Evolutionary conservation across 2,329 filamentous ascomycete genomes (phyloP).

Genomic region (Ambrosiella cleistominuta): DNA sequence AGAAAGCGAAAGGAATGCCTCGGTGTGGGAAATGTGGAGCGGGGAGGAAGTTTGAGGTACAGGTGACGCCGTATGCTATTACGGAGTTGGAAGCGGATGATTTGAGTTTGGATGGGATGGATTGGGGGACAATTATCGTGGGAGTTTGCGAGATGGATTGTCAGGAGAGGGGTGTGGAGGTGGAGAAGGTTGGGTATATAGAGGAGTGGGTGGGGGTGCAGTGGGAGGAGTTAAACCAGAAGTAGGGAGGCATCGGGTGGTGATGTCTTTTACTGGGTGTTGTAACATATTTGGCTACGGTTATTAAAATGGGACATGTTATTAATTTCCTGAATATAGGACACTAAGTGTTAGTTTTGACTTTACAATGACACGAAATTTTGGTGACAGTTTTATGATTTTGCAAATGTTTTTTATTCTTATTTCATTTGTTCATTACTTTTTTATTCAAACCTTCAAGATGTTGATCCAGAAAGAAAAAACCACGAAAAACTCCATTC

Average conservation of each 20-base stretch:
- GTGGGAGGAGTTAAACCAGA: conserved; percentile 62
- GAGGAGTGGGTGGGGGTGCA: conserved; percentile 98
- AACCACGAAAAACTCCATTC: conserved; percentile 5
- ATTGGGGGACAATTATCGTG: conserved; percentile 88
- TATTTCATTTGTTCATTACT: conserved; percentile 12
- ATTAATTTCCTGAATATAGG: not conserved
- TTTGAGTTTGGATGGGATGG: conserved; percentile 67
- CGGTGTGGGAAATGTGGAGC: conserved; percentile 60
- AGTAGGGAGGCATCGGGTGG: conserved; percentile 16
- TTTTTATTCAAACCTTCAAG: conserved; percentile 2
- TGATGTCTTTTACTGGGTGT: not conserved
- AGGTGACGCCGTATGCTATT: conserved; percentile 82
- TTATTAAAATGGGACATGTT: not conserved
- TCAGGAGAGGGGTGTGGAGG: conserved; percentile 35
- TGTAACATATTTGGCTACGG: not conserved
- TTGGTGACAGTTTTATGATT: not conserved
- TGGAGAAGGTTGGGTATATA: conserved; percentile 55
- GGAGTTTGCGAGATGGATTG: conserved; percentile 75
- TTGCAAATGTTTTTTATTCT: conserved; percentile 7
- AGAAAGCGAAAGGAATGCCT: conserved; percentile 37
- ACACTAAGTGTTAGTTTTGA: not conserved
- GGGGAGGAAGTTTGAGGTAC: conserved; percentile 70
- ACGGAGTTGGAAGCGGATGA: conserved; percentile 69
- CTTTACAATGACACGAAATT: too few relatives aligned
- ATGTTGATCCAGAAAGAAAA: conserved; percentile 9